Evolutionary conservation across 2,329 filamentous ascomycete genomes (phyloP), one percentile per base, ranked within the genome.

Genomic region (Exserohilum turcica): DNA sequence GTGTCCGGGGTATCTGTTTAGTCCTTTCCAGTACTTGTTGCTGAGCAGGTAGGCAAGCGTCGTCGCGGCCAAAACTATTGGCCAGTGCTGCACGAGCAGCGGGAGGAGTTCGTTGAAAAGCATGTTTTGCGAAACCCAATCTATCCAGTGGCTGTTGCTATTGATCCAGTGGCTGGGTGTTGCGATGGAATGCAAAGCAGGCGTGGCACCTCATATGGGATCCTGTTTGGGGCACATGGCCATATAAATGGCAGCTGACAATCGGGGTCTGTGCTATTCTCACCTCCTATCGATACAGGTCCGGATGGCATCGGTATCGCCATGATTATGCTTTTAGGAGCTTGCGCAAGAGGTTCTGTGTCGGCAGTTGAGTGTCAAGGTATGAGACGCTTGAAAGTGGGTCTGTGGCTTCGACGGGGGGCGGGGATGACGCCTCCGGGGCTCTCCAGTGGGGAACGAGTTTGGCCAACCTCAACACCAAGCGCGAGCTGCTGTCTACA

Each of bases 1-100:
- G 0, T 87, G 89, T 0, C 90, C 90, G 0, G 90, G 90, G 62
- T 90, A 91, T 66, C 82, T 85, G 73, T 86, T 84, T 53, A 91
- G 75, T 5, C 87, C 86, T 64, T 77, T 76, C 70, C 76, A 71
- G 63, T 74, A 80, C 50, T 80, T 79, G 64, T 81, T 81, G 57
- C 70, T 71, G 3, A 79, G 44, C 2, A 79, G 63, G 39, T 74
- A 71, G 13, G 67, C 65, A 28, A 68, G 60, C 4, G 75, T 32
- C 18, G 65, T 45, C 6, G 66, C 65, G 9, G 65, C 47, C 9
- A 79, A 64, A 1, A 75, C 65, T 19, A 77, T 28, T 9, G 75
- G 76, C 78, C 78, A 80, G 61, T 80, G 77, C 9, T 63, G 62
- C 38, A 64, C 50, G n/a, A 74, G 57, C 36, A 74, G 45, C 19